phyloP scores from a whole-genome alignment of 2,329 filamentous ascomycete genomes.

The Paecilomyces niveus region DNA sequence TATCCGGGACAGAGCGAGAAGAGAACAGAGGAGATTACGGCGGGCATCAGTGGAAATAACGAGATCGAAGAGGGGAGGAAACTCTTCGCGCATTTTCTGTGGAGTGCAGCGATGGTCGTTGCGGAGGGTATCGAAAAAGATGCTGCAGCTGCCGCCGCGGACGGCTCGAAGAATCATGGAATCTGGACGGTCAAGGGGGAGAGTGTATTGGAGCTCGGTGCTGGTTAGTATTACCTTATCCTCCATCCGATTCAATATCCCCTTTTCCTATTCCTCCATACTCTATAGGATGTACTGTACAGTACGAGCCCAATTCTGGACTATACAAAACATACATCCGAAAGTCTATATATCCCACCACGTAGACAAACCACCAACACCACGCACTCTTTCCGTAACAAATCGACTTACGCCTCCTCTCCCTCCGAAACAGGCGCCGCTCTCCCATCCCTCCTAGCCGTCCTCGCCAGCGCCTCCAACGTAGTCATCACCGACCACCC shows the following conservation, averaged over 20 bases:
- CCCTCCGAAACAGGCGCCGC: slow-evolving; percentile 18
- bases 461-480: slow-evolving; percentile 26
- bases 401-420: neutral
- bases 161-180: slow-evolving; percentile 5
- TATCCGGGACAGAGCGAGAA: slow-evolving; percentile 33
- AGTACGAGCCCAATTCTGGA: no score
- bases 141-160: slow-evolving; percentile 14
- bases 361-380: neutral
- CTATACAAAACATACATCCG: no score
- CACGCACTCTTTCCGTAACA: neutral
- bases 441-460: slow-evolving; percentile 33
- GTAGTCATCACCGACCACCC: slow-evolving; percentile 48
- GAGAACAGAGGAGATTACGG: slow-evolving; percentile 10
- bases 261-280: neutral
- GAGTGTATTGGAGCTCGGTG: slow-evolving; percentile 52
- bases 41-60: slow-evolving; percentile 7
- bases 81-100: slow-evolving; percentile 54
- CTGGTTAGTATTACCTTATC: slow-evolving; percentile 43
- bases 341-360: neutral
- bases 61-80: slow-evolving; percentile 40
- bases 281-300: neutral
- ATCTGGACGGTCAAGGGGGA: slow-evolving; percentile 43
- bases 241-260: neutral
- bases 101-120: slow-evolving; percentile 46
- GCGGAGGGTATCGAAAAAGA: slow-evolving; percentile 33